Evolutionary conservation across 768 basidiomycete species (phyloP).

Genomic region (Macrolepiota dolichaula): DNA sequence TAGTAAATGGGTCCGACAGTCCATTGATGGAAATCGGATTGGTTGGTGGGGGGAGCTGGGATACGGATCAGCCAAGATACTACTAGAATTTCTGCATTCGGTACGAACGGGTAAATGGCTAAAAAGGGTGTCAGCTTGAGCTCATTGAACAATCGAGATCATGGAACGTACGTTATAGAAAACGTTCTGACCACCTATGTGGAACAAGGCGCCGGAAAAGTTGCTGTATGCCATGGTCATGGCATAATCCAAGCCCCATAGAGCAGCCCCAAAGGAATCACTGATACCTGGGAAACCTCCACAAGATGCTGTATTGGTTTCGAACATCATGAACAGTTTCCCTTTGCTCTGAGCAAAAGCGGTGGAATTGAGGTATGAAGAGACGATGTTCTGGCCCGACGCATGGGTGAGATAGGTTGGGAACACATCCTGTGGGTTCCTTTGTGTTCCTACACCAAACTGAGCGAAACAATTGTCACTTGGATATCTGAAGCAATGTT

Average conservation of each 20-base stretch:
- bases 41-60: conserved; percentile 53
- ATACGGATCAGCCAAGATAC: background rate
- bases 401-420: conserved; percentile 62
- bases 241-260: conserved; percentile 64
- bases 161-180: conserved; percentile 56
- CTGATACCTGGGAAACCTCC: conserved; percentile 65
- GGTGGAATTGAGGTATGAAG: conserved; percentile 49
- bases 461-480: conserved; percentile 58
- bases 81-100: background rate
- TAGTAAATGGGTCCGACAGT: conserved; percentile 78
- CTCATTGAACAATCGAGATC: conserved; percentile 12
- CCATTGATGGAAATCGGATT: conserved; percentile 64
- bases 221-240: conserved; percentile 56
- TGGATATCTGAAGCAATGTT: conserved; percentile 46
- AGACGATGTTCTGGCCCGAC: conserved; percentile 45
- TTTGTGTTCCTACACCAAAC: conserved; percentile 38
- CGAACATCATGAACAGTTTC: conserved; percentile 60
- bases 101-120: conserved; percentile 52
- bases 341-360: conserved; percentile 35
- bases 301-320: conserved; percentile 69
- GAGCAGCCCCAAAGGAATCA: conserved; percentile 58
- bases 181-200: conserved; percentile 62
- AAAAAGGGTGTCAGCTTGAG: conserved; percentile 43
- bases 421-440: conserved; percentile 47
- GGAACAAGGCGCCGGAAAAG: conserved; percentile 45